Base-by-base conservation (phyloP, 306 rosid genomes). In the Ormosia emarginata region DNA sequence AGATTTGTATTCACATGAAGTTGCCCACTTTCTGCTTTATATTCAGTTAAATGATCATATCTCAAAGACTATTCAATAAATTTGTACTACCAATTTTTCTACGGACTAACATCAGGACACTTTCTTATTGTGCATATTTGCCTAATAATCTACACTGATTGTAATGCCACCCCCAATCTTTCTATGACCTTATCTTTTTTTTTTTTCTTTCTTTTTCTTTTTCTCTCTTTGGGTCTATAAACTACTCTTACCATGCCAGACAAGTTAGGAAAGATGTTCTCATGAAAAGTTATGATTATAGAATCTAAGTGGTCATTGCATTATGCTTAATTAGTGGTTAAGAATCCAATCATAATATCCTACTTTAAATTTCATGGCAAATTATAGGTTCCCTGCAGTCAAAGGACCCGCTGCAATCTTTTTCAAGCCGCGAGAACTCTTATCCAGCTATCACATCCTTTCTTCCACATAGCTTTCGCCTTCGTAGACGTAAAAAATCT, bases 361-460 rank as follows among this genome's bases (percentile, higher is more conserved):
- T 14, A 39, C 67, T 75, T n/a, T 18, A 64, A 14, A 29, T 36
- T 76, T 39, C 34, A 52, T 43, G 78, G 40, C 32, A 10, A 40
- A 79, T 49, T 82, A 40, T 52, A 91, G 98, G 90, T 40, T 77
- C 79, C 71, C 53, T 93, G 34, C 88, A 86, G 84, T 87, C 92
- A 6, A 90, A 92, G 94, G 94, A 96, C 77, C 88, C 97, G 81
- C 88, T 92, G n/a, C 70, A 89, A 3, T 79, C 97, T 1, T 84
- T 92, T 80, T 89, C 93, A 4, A 82, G 81, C 67, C 65, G 46
- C 43, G 89, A 75, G 59, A 72, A 87, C 69, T 39, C 90, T 46
- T 64, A 85, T 29, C 79, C 91, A 13, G 65, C 88, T 37, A 66
- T 90, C 82, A 73, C 70, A 72, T 77, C 79, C 81, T 77, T 89